Percentiles rank a stretch among this genome's conserved stretches.
Conservation (phyloP, 352 stramenopile genomes). For the Pythium aphanidermatum region DNA sequence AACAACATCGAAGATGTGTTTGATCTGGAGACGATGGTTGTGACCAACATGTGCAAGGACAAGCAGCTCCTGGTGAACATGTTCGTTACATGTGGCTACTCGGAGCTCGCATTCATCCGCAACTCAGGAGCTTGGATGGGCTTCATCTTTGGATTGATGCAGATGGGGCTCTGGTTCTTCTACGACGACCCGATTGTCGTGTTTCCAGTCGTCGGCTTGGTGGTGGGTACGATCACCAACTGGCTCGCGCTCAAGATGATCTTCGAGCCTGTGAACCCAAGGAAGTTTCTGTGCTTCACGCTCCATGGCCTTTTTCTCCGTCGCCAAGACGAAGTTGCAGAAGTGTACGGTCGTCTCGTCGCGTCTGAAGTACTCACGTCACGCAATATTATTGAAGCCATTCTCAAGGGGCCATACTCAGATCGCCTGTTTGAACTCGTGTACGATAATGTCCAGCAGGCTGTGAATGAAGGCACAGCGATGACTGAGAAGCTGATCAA, state of each 20-base stretch:
- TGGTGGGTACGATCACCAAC: conserved; percentile 97
- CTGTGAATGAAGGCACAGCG: conserved; percentile 71
- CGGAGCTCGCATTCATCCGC: conserved; percentile 89
- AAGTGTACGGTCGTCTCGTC: conserved; percentile 86
- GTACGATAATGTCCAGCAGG: conserved; percentile 82
- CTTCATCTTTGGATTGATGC: conserved; percentile 82
- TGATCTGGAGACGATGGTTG: conserved; percentile 94
- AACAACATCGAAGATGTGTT: conserved; percentile 95
- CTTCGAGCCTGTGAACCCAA: conserved; percentile 87
- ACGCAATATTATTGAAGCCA: conserved; percentile 86
- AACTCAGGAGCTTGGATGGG: conserved; percentile 89
- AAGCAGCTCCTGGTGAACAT: conserved; percentile 95
- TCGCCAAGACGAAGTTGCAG: conserved; percentile 88
- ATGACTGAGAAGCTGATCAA: conserved; percentile 84
- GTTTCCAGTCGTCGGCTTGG: conserved; percentile 89
- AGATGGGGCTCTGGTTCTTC: conserved; percentile 88
- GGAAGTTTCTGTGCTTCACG: conserved; percentile 83
- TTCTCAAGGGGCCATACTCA: conserved; percentile 84
- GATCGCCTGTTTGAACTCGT: conserved; percentile 84
- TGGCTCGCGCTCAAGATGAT: conserved; percentile 94
- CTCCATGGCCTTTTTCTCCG: conserved; percentile 94
- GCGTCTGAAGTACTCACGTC: conserved; percentile 81
- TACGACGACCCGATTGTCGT: conserved; percentile 76
- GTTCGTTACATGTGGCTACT: conserved; percentile 90
- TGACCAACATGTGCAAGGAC: conserved; percentile 91